Evolutionary conservation across 2,329 filamentous ascomycete genomes (phyloP).

Genomic region (Diaporthe caulivora): DNA sequence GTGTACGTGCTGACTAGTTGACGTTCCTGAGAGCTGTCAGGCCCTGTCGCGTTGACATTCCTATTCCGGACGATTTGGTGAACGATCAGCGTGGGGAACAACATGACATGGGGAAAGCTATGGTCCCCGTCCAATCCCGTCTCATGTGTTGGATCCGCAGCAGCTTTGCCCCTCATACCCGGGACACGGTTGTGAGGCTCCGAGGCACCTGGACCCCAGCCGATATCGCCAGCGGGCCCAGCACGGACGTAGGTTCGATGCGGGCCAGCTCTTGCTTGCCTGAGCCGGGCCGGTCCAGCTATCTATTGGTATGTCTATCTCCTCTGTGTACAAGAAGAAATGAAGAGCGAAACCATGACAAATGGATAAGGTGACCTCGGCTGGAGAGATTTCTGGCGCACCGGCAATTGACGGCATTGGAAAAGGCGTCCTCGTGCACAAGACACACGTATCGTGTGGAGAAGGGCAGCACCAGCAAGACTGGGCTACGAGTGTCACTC

Average conservation of each 20-base stretch:
- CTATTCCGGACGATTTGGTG: background rate
- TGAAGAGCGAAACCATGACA: conserved; percentile 21
- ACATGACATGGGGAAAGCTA: background rate
- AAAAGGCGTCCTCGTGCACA: background rate
- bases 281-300: conserved; percentile 30
- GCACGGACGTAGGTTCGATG: background rate
- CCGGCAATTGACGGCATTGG: conserved; percentile 34
- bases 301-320: background rate
- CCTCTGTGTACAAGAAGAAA: background rate
- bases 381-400: background rate
- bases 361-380: background rate
- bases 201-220: background rate
- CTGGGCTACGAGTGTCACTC: background rate
- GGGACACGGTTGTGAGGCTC: conserved; percentile 1
- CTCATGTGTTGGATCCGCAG: conserved; percentile 1
- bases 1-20: background rate
- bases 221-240: conserved; percentile 14
- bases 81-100: background rate
- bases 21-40: background rate
- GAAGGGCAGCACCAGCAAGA: conserved; percentile 5
- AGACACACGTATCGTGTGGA: background rate
- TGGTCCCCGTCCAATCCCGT: background rate
- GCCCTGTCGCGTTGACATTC: conserved; percentile 13
- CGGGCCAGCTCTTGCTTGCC: background rate
- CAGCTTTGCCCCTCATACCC: background rate